Base-by-base conservation (phyloP, 139 green algal species). In the Picochlorum sp. region DNA sequence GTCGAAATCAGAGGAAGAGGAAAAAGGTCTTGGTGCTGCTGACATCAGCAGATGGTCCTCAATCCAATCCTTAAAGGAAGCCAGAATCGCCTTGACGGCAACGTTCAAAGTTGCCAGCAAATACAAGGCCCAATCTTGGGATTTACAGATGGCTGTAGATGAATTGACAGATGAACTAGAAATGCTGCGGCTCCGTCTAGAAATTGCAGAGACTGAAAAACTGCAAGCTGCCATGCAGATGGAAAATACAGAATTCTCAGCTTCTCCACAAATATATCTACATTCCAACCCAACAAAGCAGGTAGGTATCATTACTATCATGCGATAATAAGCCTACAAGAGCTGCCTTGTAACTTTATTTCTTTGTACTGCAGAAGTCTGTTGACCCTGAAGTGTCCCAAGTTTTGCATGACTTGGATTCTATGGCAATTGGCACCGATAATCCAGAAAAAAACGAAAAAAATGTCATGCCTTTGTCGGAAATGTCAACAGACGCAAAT, bases 11-110 rank as follows among this genome's bases (percentile, higher is more conserved):
- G 73, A 83, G n/a, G 86, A 94, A 67, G 81, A 93, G 49, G 63
- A 67, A 1, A 30, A 35, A 5, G 78, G 78, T 12, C 71, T 67
- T 10, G 76, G 73, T 12, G 81, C 81, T 14, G 74, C 70, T 13
- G 81, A 91, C 32, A 74, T 67, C 13, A 72, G 67, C 20, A 78
- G 86, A 37, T 94, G 86, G 86, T 80, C 63, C 9, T 76, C 73
- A 22, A 49, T 93, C 24, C 71, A 74, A 25, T 74, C 49, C 33
- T 50, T 84, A 3, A 61, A 75, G 7, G 82, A 94, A 65, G 76
- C 70, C 5, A 74, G 76, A 3, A 74, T 76, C 30, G 50, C 93
- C 70, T 73, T 94, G 25, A 74, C 75, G 32, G 73, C 76, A 5
- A 35, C 87, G 24, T 94, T 94, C 76, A 55, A 72, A 1, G 40